phyloP scores from a whole-genome alignment of 768 basidiomycete genomes.

The Podaxis carcinomalis region DNA sequence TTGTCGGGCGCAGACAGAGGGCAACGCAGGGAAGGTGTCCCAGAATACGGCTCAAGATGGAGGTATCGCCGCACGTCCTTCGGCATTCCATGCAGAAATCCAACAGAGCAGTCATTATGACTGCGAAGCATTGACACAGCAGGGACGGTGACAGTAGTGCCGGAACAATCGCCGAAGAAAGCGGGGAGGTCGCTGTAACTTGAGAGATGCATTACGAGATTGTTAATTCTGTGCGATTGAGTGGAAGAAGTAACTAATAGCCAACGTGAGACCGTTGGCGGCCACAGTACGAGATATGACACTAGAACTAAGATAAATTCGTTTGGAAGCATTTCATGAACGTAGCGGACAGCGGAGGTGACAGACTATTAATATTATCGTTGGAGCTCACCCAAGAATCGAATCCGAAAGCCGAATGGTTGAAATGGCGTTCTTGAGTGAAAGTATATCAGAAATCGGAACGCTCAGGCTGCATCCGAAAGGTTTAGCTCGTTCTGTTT shows the following conservation, averaged over 20 bases:
- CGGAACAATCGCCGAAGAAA: background rate
- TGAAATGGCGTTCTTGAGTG: background rate
- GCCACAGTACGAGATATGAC: background rate
- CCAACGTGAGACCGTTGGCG: background rate
- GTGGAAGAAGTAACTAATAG: background rate
- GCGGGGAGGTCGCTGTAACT: background rate
- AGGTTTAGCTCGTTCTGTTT: background rate
- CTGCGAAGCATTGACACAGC: background rate
- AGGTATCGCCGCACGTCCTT: background rate
- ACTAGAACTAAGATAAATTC: background rate
- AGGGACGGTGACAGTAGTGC: background rate
- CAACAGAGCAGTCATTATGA: background rate
- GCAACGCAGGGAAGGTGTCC: background rate
- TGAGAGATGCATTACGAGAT: slow-evolving; percentile 2
- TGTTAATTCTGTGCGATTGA: background rate
- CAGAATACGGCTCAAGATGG: background rate
- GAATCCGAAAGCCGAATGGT: background rate
- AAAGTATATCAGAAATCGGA: background rate
- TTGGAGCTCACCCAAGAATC: background rate
- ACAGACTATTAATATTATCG: background rate
- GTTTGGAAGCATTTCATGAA: background rate
- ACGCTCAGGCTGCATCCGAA: background rate
- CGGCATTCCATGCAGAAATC: background rate
- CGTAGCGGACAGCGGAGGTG: background rate
- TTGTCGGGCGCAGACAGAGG: background rate